Evolutionary conservation across 192 early-diverging fungal species (phyloP).

Genomic region (Linnemannia zychae): DNA sequence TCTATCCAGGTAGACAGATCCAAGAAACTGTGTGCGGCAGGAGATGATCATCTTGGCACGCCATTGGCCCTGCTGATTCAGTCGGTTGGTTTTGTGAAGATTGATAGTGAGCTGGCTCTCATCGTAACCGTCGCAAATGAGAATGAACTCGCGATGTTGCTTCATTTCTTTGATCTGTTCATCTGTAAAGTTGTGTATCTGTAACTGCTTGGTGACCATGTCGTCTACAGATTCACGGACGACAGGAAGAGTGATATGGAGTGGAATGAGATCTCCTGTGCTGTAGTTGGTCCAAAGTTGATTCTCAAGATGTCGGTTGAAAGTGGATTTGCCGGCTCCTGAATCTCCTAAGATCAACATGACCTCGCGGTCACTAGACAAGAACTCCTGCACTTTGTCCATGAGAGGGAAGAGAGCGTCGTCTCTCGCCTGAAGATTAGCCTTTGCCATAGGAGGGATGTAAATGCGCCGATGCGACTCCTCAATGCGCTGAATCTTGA

Average conservation of each 20-base stretch:
- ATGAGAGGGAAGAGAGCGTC: neutral
- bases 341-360: conserved; percentile 12
- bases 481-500: no score
- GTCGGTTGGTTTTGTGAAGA: neutral
- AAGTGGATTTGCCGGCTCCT: neutral
- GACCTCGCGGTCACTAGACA: neutral
- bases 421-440: neutral
- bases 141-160: neutral
- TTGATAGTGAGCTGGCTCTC: neutral
- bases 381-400: neutral
- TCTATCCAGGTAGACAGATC: neutral
- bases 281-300: neutral
- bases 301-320: neutral
- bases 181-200: neutral
- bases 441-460: neutral
- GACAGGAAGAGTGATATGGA: neutral
- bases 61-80: neutral
- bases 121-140: conserved; percentile 13
- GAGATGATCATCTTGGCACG: neutral
- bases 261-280: neutral
- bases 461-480: neutral
- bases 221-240: neutral
- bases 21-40: conserved; percentile 5
- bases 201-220: neutral
- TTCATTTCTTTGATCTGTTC: neutral